phyloP scores from a whole-genome alignment of 2,329 filamentous ascomycete genomes.

The Arthrobotrys pseudoclavata region DNA sequence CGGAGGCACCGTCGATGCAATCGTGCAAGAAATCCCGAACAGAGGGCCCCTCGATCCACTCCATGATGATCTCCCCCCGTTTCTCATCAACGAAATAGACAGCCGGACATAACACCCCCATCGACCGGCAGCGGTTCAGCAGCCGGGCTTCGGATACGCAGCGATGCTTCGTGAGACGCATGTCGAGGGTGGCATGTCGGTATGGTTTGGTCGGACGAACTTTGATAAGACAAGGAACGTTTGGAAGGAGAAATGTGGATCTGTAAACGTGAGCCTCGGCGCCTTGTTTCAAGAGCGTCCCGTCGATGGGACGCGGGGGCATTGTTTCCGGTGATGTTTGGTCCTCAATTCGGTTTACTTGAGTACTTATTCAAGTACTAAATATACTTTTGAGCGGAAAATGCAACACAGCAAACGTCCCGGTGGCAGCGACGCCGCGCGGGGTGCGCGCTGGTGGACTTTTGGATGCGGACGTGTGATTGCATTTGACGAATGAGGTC shows the following conservation, averaged over 20 bases:
- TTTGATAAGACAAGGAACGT: constrained; percentile 83
- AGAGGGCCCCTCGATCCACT: constrained; percentile 83
- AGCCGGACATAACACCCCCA: constrained; percentile 84
- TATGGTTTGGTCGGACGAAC: constrained; percentile 92
- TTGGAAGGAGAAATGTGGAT: constrained; percentile 80
- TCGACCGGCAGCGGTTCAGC: constrained; percentile 80
- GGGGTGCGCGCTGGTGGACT: no score
- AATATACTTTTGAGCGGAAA: not conserved
- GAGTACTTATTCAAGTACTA: no score
- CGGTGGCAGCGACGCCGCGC: not conserved
- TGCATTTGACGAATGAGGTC: not conserved
- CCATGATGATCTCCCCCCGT: constrained; percentile 82
- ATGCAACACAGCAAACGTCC: constrained; percentile 16
- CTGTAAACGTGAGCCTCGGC: constrained; percentile 95
- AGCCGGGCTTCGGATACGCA: constrained; percentile 91
- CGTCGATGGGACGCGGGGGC: constrained; percentile 67
- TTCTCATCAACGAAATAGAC: constrained; percentile 78
- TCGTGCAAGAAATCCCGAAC: constrained; percentile 78
- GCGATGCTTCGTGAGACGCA: constrained; percentile 85
- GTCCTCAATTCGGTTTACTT: no score
- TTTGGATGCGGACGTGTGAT: no score
- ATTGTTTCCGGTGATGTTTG: not conserved
- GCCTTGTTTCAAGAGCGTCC: constrained; percentile 86
- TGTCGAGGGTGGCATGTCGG: constrained; percentile 89
- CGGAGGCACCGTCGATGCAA: constrained; percentile 70